These are phyloP conservation scores for Populus simonii DNA, from an alignment of 345 rosid genomes.

Conservation along the genomic window DNA sequence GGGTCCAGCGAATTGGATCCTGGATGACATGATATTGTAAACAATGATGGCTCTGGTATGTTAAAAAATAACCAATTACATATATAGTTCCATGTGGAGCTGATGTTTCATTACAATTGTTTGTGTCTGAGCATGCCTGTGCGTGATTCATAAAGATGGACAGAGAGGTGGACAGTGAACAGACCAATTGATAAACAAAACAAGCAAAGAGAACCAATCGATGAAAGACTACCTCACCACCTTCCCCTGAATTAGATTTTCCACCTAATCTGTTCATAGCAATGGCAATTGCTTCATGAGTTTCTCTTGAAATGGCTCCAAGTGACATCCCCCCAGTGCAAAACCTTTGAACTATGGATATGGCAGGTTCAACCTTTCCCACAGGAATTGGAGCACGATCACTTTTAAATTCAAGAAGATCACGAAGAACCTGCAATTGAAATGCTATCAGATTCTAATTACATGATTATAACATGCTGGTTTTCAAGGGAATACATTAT, in stretches of 20 bases:
- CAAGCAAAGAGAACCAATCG: background rate
- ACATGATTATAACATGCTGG: background rate
- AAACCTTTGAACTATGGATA: slow-evolving; percentile 79
- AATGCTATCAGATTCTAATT: slow-evolving; percentile 11
- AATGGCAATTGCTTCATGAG: slow-evolving; percentile 98
- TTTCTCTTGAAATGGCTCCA: slow-evolving; percentile 98
- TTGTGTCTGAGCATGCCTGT: background rate
- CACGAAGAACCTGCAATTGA: slow-evolving; percentile 82
- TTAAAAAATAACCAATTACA: background rate
- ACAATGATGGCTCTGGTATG: background rate
- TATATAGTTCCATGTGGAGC: background rate
- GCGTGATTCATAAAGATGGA: background rate
- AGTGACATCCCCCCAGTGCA: slow-evolving; percentile 99
- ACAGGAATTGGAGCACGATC: slow-evolving; percentile 85
- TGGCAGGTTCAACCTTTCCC: slow-evolving; percentile 91
- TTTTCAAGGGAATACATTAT: background rate
- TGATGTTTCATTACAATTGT: background rate
- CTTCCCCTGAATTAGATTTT: slow-evolving; percentile 97
- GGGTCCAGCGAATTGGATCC: slow-evolving; percentile 98
- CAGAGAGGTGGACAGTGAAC: background rate
- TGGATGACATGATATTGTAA: slow-evolving; percentile 21
- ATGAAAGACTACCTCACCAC: slow-evolving; percentile 75
- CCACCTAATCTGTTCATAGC: slow-evolving; percentile 98
- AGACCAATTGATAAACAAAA: background rate
- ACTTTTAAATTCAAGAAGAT: slow-evolving; percentile 93